Evolutionary conservation across 129 eudicot species (phyloP), one percentile per base, ranked within the genome.

Genomic region (Tagetes patula): DNA sequence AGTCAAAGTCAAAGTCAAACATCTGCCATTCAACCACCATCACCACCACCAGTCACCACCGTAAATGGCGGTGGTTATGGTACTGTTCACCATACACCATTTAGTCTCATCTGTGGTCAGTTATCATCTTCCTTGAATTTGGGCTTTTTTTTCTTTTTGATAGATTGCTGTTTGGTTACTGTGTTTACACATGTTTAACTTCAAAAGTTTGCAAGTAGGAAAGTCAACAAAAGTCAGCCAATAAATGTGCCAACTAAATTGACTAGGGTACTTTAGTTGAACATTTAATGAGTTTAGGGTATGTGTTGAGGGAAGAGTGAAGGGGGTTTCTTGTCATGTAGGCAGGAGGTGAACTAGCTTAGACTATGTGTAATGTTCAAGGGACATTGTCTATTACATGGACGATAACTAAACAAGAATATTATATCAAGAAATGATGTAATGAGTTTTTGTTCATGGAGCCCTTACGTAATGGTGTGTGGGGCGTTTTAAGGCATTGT

Each of bases 1-100:
- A 59, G 71, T 77, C 76, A 48, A 50, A 77, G 74, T 76, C 74
- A 55, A 45, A 76, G 75, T 77, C 81, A 70, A 77, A 38, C 75
- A 46, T 60, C 74, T 69, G 71, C 53, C 46, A 48, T 48, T 8
- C 76, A 42, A 69, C 72, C 47, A 61, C 76, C 53, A 49, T 63
- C 46, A 31, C 81, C 70, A 30, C 65, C 48, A 2, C 37, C 38
- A 2, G 11, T 47, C 41, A 27, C 59, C 69, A 30, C 75, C 2
- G 27, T 62, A 20, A 20, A 20, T 20, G 27, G 27, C 39, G 14
- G 38, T 43, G 52, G 49, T 58, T 41, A 33, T 75, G 12, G 14
- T 40, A 46, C 40, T 20, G 42, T 40, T 66, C 20, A 42, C 45
- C 59, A 47, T 47, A 71, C 66, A 50, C 71, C 71, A 1, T 56